Evolutionary conservation across 2,329 filamentous ascomycete genomes (phyloP).

Genomic region (Fusarium lyarnte): DNA sequence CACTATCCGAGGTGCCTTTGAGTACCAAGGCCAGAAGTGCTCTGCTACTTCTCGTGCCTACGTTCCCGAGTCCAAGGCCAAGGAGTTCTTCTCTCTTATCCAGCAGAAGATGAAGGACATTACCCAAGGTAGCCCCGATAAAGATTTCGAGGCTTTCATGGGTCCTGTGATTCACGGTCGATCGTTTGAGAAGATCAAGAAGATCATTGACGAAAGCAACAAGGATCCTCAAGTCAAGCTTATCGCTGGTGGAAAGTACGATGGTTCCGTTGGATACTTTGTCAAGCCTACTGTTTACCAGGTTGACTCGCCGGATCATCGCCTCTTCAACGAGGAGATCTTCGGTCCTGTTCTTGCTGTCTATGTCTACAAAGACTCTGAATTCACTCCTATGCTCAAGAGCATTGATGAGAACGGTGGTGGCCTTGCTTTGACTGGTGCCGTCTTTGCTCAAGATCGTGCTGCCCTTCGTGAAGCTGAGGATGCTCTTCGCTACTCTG

Average conservation of each 20-base stretch:
- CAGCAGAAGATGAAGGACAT: conserved; percentile 73
- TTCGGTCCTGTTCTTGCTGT: conserved; percentile 81
- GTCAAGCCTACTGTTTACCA: conserved; percentile 85
- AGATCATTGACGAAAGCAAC: conserved; percentile 82
- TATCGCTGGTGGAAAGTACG: conserved; percentile 78
- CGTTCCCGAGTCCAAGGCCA: conserved; percentile 78
- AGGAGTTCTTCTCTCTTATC: conserved; percentile 73
- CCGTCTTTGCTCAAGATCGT: conserved; percentile 60
- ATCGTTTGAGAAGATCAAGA: conserved; percentile 82
- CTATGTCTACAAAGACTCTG: conserved; percentile 79
- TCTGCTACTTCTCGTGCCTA: conserved; percentile 84
- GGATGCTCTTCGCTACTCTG: conserved; percentile 61
- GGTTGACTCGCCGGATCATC: conserved; percentile 76
- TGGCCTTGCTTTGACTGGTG: conserved; percentile 58
- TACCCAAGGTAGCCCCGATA: conserved; percentile 73
- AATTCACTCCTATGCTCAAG: conserved; percentile 49
- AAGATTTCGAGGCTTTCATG: conserved; percentile 78
- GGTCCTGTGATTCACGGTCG: conserved; percentile 86
- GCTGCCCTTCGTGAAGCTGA: conserved; percentile 60
- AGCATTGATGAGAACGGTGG: conserved; percentile 54
- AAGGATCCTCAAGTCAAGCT: conserved; percentile 76
- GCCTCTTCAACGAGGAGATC: conserved; percentile 79
- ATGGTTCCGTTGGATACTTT: conserved; percentile 81
- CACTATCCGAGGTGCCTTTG: conserved; percentile 86
- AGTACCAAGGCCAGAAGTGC: conserved; percentile 93